Conservation (phyloP, 768 basidiomycete species). For the Postia placenta region DNA sequence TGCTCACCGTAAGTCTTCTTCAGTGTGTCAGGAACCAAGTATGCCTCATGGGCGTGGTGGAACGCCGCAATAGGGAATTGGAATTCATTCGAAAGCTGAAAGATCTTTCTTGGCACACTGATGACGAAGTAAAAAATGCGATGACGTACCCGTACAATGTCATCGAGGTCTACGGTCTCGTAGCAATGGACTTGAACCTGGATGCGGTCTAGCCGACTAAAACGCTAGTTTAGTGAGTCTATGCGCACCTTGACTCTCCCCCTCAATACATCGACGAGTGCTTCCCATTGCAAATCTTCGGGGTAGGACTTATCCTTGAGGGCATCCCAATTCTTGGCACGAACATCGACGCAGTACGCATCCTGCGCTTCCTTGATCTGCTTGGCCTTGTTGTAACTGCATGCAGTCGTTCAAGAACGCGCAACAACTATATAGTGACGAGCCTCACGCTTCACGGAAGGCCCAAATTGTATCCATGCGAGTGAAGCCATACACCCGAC, state of each 20-base stretch:
- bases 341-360: constrained; percentile 50
- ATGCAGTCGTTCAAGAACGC: background rate
- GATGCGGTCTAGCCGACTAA: background rate
- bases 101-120: background rate
- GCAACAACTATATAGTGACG: too few species aligned
- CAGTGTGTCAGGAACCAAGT: constrained; percentile 77
- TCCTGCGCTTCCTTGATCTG: constrained; percentile 65
- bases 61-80: constrained; percentile 76
- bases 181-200: constrained; percentile 55
- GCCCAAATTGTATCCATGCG: constrained; percentile 68
- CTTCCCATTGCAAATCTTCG: constrained; percentile 71
- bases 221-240: background rate
- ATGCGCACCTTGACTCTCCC: constrained; percentile 63
- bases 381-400: constrained; percentile 53
- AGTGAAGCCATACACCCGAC: constrained; percentile 27
- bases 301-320: constrained; percentile 48
- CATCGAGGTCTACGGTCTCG: constrained; percentile 63
- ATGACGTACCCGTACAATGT: constrained; percentile 27
- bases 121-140: background rate
- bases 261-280: constrained; percentile 70
- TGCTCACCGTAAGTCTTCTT: constrained; percentile 54
- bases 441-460: constrained; percentile 49
- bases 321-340: constrained; percentile 40
- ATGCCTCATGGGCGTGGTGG: constrained; percentile 87
- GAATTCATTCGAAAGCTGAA: constrained; percentile 83